Evolutionary conservation across 352 stramenopile genomes (phyloP), one percentile per base, ranked within the genome.

Genomic region (Globisporangium uncinulatum): DNA sequence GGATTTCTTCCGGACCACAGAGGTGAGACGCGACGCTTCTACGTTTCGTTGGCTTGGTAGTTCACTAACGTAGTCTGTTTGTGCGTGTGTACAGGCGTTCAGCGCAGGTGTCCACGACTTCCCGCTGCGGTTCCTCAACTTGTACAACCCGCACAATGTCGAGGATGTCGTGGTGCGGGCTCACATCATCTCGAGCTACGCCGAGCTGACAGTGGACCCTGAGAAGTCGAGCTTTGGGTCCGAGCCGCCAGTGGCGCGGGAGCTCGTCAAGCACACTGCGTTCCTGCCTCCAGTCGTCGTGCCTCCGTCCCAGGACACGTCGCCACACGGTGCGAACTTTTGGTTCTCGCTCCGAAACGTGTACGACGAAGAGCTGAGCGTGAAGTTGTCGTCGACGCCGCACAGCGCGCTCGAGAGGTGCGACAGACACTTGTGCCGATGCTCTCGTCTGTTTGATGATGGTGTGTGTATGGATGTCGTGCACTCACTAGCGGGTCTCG

Each of bases 271-370:
- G 14, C 72, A 89, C 50, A 59, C 89, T 20, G 86, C 76, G 54
- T 92, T 86, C 36, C 64, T 95, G 14, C 79, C 84, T 37, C 83
- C 83, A 44, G 63, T 94, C 4, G 86, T 76, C 7, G 71, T 94
- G 6, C 86, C 86, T 20, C 79, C 83, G 21, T 62, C 68, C 13
- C 60, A 71, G 19, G 83, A 94, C 47, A 55, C 64, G 21, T 62
- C 69, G n/a, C 73, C 63, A 2, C 65, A 85, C 19, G 78, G 74
- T 48, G 74, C 76, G 5, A 92, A 73, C 58, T 92, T 94, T 51
- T 91, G 86, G 86, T 91, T 93, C 60, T 87, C 79, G 17, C 44
- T 95, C 20, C 78, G 74, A 54, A 95, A 95, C 60, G 74, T 95
- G 31, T 94, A 89, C 62, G 86, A 95, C 48, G 83, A 93, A 74